phyloP scores from a whole-genome alignment of 2,329 filamentous ascomycete species.

The Eutypa lata region DNA sequence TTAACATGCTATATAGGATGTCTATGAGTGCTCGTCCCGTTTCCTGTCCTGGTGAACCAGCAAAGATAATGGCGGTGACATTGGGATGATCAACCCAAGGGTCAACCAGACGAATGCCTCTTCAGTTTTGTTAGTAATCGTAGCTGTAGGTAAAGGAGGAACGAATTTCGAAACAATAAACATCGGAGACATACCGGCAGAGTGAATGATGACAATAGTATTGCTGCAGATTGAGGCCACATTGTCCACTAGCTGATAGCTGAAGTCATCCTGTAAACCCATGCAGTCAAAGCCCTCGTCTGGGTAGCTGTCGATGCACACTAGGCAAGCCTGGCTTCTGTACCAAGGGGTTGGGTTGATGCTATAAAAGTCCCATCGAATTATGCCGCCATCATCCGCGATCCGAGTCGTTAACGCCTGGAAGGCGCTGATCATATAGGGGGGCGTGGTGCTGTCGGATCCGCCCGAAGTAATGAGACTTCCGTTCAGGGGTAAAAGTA shows the following conservation, averaged over 20 bases:
- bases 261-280: neutral
- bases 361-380: constrained; percentile 10
- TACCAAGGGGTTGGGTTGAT: constrained; percentile 36
- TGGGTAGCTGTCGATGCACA: constrained; percentile 77
- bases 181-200: constrained; percentile 3
- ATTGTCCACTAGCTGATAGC: constrained; percentile 10
- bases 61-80: constrained; percentile 74
- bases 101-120: constrained; percentile 61
- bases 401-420: constrained; percentile 57
- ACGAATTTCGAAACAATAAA: neutral
- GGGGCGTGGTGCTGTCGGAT: constrained; percentile 77
- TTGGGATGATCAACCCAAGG: constrained; percentile 75
- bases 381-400: constrained; percentile 3
- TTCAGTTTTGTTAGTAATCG: neutral
- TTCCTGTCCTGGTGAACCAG: constrained; percentile 80
- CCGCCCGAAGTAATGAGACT: constrained; percentile 85
- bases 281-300: constrained; percentile 53
- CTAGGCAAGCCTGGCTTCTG: constrained; percentile 76
- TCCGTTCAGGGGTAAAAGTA: constrained; percentile 45
- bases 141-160: neutral
- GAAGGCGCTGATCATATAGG: constrained; percentile 72
- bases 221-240: constrained; percentile 14
- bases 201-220: constrained; percentile 69
- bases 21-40: constrained; percentile 73
- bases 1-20: constrained; percentile 54